phyloP scores from a whole-genome alignment of 208 protist species.

The Acanthamoeba royreba region DNA sequence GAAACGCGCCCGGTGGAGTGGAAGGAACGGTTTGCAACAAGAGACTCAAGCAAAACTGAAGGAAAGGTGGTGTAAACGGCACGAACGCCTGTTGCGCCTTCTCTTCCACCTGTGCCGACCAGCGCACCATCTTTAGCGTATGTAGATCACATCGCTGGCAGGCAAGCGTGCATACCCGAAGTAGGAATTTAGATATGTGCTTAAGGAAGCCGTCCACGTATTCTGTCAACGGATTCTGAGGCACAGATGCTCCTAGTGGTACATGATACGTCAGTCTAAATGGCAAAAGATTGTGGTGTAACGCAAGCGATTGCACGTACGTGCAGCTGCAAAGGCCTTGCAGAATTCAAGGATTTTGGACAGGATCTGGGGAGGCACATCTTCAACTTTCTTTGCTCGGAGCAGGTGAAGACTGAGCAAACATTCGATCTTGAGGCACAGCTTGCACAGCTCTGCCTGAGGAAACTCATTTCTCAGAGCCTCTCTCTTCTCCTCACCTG shows the following conservation, averaged over 20 bases:
- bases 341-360: slow-evolving; percentile 4
- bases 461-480: neutral
- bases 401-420: neutral
- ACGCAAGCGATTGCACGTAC: neutral
- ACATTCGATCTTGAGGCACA: neutral
- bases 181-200: neutral
- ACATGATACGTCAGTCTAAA: neutral
- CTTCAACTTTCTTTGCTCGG: neutral
- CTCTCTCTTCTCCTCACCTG: neutral
- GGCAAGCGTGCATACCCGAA: neutral
- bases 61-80: neutral
- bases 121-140: neutral
- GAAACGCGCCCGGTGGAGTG: neutral
- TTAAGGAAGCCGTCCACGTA: neutral
- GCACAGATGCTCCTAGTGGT: neutral
- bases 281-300: neutral
- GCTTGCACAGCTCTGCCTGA: neutral
- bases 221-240: neutral
- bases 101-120: neutral
- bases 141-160: neutral
- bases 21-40: neutral
- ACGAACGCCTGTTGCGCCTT: neutral
- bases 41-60: neutral
- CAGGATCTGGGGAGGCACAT: neutral
- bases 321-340: neutral